These are phyloP conservation scores for Hemerocallis citrina DNA, from an alignment of 106 monocot species.

Conservation along the genomic window DNA sequence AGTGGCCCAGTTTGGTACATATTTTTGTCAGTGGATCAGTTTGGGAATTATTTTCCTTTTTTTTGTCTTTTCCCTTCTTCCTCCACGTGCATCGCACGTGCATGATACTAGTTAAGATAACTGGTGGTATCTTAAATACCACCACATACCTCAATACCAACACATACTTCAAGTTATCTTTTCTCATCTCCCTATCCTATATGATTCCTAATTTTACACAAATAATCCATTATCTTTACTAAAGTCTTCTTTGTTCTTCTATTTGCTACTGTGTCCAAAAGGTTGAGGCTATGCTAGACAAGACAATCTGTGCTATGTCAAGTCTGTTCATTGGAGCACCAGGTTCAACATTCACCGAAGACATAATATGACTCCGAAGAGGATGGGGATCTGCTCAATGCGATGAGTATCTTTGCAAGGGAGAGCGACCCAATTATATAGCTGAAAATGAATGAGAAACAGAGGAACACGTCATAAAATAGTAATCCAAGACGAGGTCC, in stretches of 20 bases:
- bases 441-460: slow-evolving; percentile 28
- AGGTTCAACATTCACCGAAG: slow-evolving; percentile 63
- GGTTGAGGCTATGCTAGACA: slow-evolving; percentile 92
- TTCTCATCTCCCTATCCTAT: too few relatives aligned
- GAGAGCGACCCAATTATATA: slow-evolving; percentile 41
- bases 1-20: too few relatives aligned
- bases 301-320: slow-evolving; percentile 59
- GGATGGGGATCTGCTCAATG: slow-evolving; percentile 48
- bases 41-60: too few relatives aligned
- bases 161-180: too few relatives aligned
- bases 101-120: too few relatives aligned
- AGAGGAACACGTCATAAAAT: neutral
- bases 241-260: neutral
- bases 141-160: too few relatives aligned
- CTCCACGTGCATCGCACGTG: too few relatives aligned
- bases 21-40: too few relatives aligned
- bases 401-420: slow-evolving; percentile 58
- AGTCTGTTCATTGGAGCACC: slow-evolving; percentile 50
- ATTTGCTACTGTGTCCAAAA: slow-evolving; percentile 3
- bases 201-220: too few relatives aligned
- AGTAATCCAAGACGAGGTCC: neutral
- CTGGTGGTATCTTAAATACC: too few relatives aligned
- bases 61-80: too few relatives aligned
- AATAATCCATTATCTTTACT: too few relatives aligned
- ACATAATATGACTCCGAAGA: slow-evolving; percentile 41